Conservation (phyloP, 805 yeast species). For the Metschnikowia colocasiae region DNA sequence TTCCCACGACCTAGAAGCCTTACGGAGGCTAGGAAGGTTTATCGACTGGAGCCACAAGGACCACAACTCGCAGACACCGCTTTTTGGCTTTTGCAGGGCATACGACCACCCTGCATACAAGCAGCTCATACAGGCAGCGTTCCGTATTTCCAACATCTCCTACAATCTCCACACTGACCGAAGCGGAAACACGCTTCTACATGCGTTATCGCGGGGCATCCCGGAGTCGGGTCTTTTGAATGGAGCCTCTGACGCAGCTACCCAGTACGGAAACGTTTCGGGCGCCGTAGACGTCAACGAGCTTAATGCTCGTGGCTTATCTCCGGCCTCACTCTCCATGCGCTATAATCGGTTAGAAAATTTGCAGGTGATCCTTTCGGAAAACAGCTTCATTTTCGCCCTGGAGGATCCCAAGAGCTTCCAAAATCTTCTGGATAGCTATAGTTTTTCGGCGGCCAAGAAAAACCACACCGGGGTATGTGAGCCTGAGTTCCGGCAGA, state of each 20-base stretch:
- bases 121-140: constrained; percentile 43
- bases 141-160: constrained; percentile 45
- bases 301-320: constrained; percentile 51
- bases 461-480: constrained; percentile 10
- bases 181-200: constrained; percentile 74
- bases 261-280: neutral
- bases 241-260: constrained; percentile 17
- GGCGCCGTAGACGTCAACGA: constrained; percentile 48
- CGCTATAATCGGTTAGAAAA: constrained; percentile 66
- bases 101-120: constrained; percentile 73
- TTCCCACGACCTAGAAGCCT: constrained; percentile 51
- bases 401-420: constrained; percentile 32
- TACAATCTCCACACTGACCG: constrained; percentile 65
- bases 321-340: constrained; percentile 70
- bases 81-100: constrained; percentile 69
- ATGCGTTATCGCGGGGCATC: constrained; percentile 56
- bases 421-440: constrained; percentile 38
- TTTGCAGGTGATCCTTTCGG: constrained; percentile 46
- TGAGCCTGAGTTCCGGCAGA: constrained; percentile 20
- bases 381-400: constrained; percentile 41
- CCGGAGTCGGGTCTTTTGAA: constrained; percentile 24
- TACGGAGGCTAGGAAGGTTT: constrained; percentile 50
- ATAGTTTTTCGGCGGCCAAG: constrained; percentile 32
- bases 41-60: constrained; percentile 73
- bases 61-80: constrained; percentile 67